Base-by-base conservation (phyloP, 2,329 filamentous ascomycete genomes). In the Tolypocladium cylindrosporum region DNA sequence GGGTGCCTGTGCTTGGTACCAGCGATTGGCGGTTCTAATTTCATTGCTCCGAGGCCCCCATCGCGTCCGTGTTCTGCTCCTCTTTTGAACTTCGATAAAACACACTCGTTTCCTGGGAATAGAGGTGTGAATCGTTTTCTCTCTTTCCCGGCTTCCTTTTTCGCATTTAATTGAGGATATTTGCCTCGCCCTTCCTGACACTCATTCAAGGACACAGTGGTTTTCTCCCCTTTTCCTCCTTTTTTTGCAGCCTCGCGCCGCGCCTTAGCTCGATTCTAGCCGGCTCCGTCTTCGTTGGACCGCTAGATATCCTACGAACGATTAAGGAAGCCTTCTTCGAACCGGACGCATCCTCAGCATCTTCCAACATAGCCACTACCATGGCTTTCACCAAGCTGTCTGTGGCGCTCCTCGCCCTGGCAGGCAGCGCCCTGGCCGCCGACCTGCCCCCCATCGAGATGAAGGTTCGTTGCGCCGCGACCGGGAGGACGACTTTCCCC, bases 361-460 rank as follows among this genome's bases (percentile, higher is more conserved):
- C 19, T 37, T 53, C 55, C 40, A 9, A 39, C 42, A 54, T 27
- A 3, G 24, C 51, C 16, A 36, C 54, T 63, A 69, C 58, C 62
- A 75, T 74, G 72, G 68, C 69, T 60, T 63, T 70, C 53, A 68
- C 69, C 52, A 68, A 67, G 64, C 58, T 67, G 57, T 64, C 67
- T 42, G 54, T 69, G 54, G 64, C 73, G 59, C 67, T 74, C 50
- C 68, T 78, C 62, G 71, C 75, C 58, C 64, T 79, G 61, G 66
- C 75, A 60, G 73, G 74, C 61, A 69, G 75, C 57, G 70, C 74
- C 63, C 66, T 75, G 37, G 73, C 73, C 55, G 74, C 74, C 52
- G 73, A 76, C 59, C 69, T 82, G 36, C 74, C 85, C 64, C 79
- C 84, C 60, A 86, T 89, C 66, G 74, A 84, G 65, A 84, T 85